These are phyloP conservation scores for sorghum (Sorghum bicolor) DNA, from an alignment of 176 grass and related monocot species.

Conservation along the genomic window DNA sequence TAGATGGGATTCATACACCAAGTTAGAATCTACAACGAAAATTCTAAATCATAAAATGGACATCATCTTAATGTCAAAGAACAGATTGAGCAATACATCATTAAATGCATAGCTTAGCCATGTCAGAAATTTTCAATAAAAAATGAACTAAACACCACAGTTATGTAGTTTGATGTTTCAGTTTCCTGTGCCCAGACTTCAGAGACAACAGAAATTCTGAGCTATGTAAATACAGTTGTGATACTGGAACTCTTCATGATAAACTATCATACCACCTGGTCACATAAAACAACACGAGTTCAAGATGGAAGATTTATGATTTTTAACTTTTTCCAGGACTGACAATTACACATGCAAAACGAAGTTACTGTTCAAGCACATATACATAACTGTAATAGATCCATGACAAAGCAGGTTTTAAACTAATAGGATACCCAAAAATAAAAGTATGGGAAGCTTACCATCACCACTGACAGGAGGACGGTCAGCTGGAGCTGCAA, in stretches of 20 bases:
- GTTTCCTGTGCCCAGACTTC: neutral
- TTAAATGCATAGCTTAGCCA: neutral
- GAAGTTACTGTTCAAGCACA: neutral
- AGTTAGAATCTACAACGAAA: neutral
- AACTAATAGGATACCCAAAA: neutral
- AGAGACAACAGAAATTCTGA: neutral
- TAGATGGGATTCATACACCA: neutral
- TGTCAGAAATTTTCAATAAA: neutral
- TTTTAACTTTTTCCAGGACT: neutral
- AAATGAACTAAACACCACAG: neutral
- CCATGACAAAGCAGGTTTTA: neutral
- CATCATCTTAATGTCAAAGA: neutral
- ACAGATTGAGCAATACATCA: neutral
- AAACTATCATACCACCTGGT: neutral
- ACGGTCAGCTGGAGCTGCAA: slow-evolving; percentile 49
- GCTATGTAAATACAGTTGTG: neutral
- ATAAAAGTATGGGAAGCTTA: slow-evolving; percentile 29
- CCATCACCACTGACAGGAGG: slow-evolving; percentile 74
- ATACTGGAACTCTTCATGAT: neutral
- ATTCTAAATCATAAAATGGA: neutral
- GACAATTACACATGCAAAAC: neutral
- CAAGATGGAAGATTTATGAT: neutral
- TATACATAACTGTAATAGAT: neutral
- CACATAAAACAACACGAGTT: neutral
- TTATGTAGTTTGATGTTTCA: neutral